Evolutionary conservation across 768 basidiomycete genomes (phyloP), one percentile per base, ranked within the genome.

Genomic region (Lactarius hatsudake): DNA sequence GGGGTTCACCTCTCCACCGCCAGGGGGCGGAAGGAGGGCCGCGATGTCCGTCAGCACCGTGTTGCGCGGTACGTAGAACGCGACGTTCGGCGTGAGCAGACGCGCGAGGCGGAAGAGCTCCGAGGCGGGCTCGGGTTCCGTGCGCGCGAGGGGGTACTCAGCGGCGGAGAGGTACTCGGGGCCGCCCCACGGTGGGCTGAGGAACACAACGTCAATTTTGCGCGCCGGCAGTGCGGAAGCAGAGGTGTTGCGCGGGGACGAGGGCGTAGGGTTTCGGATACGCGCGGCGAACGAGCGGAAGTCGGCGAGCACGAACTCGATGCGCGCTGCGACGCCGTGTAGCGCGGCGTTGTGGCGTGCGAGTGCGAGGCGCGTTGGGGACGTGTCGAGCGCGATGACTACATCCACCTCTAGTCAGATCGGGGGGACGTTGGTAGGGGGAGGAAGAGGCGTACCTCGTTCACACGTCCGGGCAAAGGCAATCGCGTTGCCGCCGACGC

Each of bases 171-270:
- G 78, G 71, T 93, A 93, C 1, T 81, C 81, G 4, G 88, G 91
- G n/a, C 93, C 92, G 66, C 96, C 96, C 96, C 96, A 97, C 0
- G 96, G 96, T 1, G 96, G 95, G 70, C 93, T 95, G 57, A 97
- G 85, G 74, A 98, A 97, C 18, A 96, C 87, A 15, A 92, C 90
- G 73, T 97, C 94, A 63, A 97, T 89, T 67, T 83, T 84, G 20
- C 87, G 84, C 38, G 54, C 4, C 1, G 65, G 23, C 5, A 55
- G 9, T 18, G 30, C 32, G 26, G 55, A 32, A 32, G 32, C 6
- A 32, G 32, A 32, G 32, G 32, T 32, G 6, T 32, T 32, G 6
- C 32, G 32, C 32, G 32, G 32, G 32, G 32, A 13, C 36, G 54
- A n/a, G 20, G 34, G 9, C 30, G 30, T 32, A 8, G 45, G n/a